Conservation (phyloP, 805 yeast species). For the Priceomyces fermenticarens region DNA sequence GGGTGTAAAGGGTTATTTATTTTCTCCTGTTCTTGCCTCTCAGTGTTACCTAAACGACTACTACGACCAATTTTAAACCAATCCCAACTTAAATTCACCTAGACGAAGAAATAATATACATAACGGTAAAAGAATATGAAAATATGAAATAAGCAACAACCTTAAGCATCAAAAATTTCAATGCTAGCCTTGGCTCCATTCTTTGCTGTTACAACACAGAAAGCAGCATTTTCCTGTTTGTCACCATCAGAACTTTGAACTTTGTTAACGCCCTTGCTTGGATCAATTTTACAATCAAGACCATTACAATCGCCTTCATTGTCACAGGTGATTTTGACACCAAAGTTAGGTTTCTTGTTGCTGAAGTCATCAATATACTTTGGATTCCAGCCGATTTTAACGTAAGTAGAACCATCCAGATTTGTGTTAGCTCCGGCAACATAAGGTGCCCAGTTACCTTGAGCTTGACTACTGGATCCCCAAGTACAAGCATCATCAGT, state of each 20-base stretch:
- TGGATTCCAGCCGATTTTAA: constrained; percentile 91
- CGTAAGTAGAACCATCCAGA: constrained; percentile 62
- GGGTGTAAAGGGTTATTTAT: too few species aligned
- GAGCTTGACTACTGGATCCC: constrained; percentile 68
- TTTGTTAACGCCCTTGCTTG: constrained; percentile 58
- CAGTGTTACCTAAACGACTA: too few species aligned
- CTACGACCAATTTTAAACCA: too few species aligned
- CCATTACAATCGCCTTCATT: constrained; percentile 69
- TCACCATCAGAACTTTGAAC: constrained; percentile 46
- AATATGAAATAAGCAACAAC: too few species aligned
- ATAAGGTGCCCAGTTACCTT: constrained; percentile 92
- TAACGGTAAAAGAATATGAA: too few species aligned
- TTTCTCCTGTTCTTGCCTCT: too few species aligned
- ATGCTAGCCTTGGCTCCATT: constrained; percentile 62
- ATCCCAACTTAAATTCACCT: too few species aligned
- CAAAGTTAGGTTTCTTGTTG: constrained; percentile 58
- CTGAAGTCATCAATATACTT: constrained; percentile 67
- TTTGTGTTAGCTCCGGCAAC: constrained; percentile 91
- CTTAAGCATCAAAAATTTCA: constrained; percentile 53
- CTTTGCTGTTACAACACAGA: constrained; percentile 79
- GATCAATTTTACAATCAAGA: constrained; percentile 80
- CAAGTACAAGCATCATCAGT: constrained; percentile 76
- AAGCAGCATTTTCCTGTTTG: constrained; percentile 56
- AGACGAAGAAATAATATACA: too few species aligned
- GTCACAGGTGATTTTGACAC: constrained; percentile 71